Conservation (phyloP, 2,329 filamentous ascomycete genomes). For the Orbilia quercus region DNA sequence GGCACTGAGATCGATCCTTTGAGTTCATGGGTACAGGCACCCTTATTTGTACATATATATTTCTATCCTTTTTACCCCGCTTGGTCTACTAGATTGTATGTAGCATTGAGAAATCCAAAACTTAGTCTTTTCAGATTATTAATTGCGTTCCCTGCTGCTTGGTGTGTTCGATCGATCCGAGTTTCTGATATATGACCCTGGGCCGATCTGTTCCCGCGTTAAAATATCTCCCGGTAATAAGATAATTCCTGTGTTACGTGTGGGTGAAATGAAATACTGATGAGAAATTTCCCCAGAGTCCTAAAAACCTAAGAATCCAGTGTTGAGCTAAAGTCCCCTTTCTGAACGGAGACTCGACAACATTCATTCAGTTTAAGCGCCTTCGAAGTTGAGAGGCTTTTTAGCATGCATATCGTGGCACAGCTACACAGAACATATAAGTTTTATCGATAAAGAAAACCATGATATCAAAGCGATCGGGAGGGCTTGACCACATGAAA, state of each 20-base stretch:
- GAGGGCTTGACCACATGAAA: constrained; percentile 11
- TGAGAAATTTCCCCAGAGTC: too few species aligned
- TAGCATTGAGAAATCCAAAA: constrained; percentile 1
- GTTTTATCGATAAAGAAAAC: constrained; percentile 19
- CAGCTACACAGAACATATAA: neutral
- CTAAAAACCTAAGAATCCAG: too few species aligned
- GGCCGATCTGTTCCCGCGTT: neutral
- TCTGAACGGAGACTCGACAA: too few species aligned
- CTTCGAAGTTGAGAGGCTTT: too few species aligned
- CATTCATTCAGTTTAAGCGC: too few species aligned
- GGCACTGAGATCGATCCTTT: too few species aligned
- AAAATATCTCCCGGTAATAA: neutral
- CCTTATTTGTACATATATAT: constrained; percentile 14
- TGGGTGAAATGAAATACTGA: too few species aligned
- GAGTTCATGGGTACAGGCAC: too few species aligned
- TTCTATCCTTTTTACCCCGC: neutral
- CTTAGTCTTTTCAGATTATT: neutral
- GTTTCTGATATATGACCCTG: neutral
- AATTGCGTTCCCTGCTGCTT: neutral
- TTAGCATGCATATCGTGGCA: too few species aligned
- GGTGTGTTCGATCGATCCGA: neutral
- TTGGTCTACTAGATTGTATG: neutral
- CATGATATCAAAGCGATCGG: constrained; percentile 1
- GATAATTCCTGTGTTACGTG: neutral
- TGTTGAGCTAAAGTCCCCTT: too few species aligned